Evolutionary conservation across 2,329 filamentous ascomycete genomes (phyloP).

Genomic region (Aspergillus ustus): DNA sequence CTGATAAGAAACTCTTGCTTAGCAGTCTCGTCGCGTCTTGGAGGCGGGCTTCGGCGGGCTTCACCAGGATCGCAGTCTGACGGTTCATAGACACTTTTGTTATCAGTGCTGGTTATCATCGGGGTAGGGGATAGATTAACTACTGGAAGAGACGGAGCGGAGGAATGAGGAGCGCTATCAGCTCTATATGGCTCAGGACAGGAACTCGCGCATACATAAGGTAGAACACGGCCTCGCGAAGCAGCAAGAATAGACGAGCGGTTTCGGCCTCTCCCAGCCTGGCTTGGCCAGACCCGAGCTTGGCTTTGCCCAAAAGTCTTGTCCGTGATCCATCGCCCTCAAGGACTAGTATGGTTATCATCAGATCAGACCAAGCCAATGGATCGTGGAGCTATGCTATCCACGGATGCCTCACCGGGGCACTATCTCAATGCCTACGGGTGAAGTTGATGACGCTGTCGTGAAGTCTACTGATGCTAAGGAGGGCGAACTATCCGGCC

Average conservation of each 20-base stretch:
- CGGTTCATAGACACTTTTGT: not conserved
- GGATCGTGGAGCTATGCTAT: not conserved
- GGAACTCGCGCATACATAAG: slow-evolving; percentile 9
- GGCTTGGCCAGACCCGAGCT: not conserved
- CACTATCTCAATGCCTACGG: not conserved
- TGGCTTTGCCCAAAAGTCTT: not conserved
- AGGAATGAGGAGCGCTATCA: not conserved
- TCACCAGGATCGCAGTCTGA: not conserved
- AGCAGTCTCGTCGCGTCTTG: not conserved
- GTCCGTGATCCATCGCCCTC: not conserved
- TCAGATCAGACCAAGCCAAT: not conserved
- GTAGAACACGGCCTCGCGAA: slow-evolving; percentile 8
- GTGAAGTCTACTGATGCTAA: not conserved
- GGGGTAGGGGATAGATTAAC: not conserved
- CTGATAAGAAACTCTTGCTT: not conserved
- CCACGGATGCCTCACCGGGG: not conserved
- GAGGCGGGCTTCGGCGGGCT: not conserved
- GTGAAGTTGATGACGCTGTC: not conserved
- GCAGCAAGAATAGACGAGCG: not conserved
- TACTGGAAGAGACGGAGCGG: not conserved
- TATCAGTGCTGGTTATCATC: slow-evolving; percentile 1
- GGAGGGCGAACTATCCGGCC: slow-evolving; percentile 1
- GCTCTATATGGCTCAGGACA: not conserved
- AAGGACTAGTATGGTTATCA: not conserved
- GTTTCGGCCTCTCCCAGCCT: slow-evolving; percentile 1